Percentiles rank a stretch among this genome's conserved stretches.
Conservation (phyloP, 2,329 filamentous ascomycete genomes). For the Ascochyta rabiei region DNA sequence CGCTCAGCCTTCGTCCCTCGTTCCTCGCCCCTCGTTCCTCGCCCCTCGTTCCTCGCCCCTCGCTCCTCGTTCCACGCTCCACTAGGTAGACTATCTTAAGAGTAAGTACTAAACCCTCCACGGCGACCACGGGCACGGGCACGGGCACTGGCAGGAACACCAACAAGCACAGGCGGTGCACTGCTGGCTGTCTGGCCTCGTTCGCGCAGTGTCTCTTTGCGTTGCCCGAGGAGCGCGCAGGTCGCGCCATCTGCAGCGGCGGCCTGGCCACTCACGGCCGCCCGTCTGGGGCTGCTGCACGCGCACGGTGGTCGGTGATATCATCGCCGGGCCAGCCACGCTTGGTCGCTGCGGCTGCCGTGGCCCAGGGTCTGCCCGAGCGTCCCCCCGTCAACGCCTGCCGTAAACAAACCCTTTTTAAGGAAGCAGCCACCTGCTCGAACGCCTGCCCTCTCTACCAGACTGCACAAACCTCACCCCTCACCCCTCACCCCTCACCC, state of each 20-base stretch:
- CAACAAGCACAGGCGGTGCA: no score
- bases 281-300: constrained; percentile 5
- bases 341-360: no score
- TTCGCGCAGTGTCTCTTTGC: constrained; percentile 1
- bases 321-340: constrained; percentile 30
- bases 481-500: no score
- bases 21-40: no score
- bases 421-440: constrained; percentile 24
- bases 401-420: constrained; percentile 48
- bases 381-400: constrained; percentile 40
- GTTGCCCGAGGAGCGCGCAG: constrained; percentile 19
- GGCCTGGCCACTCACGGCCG: constrained; percentile 13
- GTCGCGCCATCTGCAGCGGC: constrained; percentile 6
- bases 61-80: no score
- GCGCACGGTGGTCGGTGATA: constrained; percentile 33
- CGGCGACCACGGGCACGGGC: no score
- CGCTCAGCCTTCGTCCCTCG: not conserved
- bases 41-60: no score
- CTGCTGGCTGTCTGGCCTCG: not conserved
- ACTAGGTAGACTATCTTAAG: no score
- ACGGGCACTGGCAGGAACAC: no score
- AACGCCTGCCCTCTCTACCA: constrained; percentile 30
- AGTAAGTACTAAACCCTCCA: no score
- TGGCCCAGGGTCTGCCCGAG: constrained; percentile 19
- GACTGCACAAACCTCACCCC: constrained; percentile 24